Evolutionary conservation across 768 basidiomycete genomes (phyloP), one percentile per base, ranked within the genome.

Genomic region (Lentinula boryana): DNA sequence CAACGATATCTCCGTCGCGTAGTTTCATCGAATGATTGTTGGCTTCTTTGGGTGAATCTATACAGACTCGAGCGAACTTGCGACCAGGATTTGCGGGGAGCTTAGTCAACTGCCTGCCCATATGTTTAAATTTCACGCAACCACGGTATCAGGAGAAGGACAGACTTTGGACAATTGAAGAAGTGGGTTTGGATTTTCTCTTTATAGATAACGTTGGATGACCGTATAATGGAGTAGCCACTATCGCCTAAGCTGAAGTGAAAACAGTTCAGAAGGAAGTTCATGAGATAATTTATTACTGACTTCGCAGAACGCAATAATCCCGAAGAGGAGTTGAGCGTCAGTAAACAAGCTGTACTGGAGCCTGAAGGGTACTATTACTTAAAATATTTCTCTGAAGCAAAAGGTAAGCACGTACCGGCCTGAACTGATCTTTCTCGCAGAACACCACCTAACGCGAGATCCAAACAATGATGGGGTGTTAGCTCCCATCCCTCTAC

Each of bases 311-410:
- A 84, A 54, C 88, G 87, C 60, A 93, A 76, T 48, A 87, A 63
- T 15, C 91, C 91, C 2, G 87, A 88, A 16, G 87, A 82, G 8
- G 88, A 80, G 67, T 93, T 92, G 58, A 93, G 70, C 57, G 82
- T 89, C 40, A 91, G 68, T 27, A 93, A 72, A 66, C 89, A 91
- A 36, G 89, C 91, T 0, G 92, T 94, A 69, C 92, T 93, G 10
- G 92, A 92, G 59, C 91, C 91, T 93, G 53, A 51, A 76, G 67
- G 50, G 23, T 64, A 15, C 13, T 56, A 38, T 57, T 13, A 23
- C 3, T n/a, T 65, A 13, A 63, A 23, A 8, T 7, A 16, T 15
- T 2, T n/a, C 43, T 75, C 71, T 70, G 55, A 64, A 67, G 18
- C 61, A 7, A 9, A 72, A 69, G 18, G 57, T 63, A 18, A 62